A percentile compares a stretch with the other conserved stretches of the same genome.
Evolutionary conservation across 78 protist genomes (phyloP).

Genomic region (Creolimax fragrantissima): DNA sequence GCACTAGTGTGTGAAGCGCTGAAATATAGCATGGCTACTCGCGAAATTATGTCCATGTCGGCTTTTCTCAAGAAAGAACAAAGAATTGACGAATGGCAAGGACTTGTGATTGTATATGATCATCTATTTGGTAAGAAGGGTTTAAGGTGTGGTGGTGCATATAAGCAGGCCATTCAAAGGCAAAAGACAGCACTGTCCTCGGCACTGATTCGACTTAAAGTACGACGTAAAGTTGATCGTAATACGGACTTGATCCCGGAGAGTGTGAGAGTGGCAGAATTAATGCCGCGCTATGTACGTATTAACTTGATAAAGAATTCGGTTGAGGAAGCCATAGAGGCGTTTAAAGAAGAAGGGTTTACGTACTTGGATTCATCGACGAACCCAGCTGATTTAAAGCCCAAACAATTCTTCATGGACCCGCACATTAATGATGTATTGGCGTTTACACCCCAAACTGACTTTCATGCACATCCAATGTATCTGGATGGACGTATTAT

Average conservation of each 20-base stretch:
- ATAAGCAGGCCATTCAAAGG: neutral
- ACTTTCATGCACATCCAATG: neutral
- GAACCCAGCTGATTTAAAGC: neutral
- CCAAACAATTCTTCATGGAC: neutral
- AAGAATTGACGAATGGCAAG: neutral
- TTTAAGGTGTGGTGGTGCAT: neutral
- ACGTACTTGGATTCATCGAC: neutral
- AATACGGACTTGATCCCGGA: neutral
- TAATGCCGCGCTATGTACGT: slow-evolving; percentile 36
- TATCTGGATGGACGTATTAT: neutral
- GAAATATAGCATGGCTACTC: neutral
- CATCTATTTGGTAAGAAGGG: neutral
- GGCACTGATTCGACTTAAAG: neutral
- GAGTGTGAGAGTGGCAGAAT: neutral
- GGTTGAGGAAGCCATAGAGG: neutral
- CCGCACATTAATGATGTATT: neutral
- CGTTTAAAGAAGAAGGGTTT: neutral
- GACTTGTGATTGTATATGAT: neutral
- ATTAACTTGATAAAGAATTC: slow-evolving; percentile 10
- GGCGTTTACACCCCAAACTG: slow-evolving; percentile 1
- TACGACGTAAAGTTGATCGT: too few species aligned
- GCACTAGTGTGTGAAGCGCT: slow-evolving; percentile 13
- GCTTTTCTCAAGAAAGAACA: neutral
- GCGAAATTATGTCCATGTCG: neutral
- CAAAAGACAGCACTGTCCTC: neutral